Evolutionary conservation across 768 basidiomycete genomes (phyloP).

Genomic region (Guyanaporus albipodus): DNA sequence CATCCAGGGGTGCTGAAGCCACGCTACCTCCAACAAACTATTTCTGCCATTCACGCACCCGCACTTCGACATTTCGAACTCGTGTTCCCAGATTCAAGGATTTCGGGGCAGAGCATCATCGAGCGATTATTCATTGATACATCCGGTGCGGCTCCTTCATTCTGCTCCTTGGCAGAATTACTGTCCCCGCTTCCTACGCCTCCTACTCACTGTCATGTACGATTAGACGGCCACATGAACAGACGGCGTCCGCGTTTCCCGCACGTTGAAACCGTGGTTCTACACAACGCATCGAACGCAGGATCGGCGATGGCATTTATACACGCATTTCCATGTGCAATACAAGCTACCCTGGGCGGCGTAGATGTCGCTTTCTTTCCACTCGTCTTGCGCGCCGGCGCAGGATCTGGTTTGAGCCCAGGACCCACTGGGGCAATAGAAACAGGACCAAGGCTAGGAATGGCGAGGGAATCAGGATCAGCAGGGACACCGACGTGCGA

Average conservation of each 20-base stretch:
- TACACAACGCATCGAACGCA: conserved; percentile 25
- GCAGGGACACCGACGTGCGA: not conserved
- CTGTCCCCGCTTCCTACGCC: not conserved
- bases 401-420: too few species aligned
- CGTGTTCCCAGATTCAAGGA: conserved; percentile 29
- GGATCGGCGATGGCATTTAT: conserved; percentile 24
- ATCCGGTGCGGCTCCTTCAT: not conserved
- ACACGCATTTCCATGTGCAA: conserved; percentile 23
- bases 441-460: not conserved
- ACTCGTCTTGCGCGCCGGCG: conserved; percentile 9
- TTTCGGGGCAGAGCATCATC: conserved; percentile 25
- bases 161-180: not conserved
- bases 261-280: conserved; percentile 24
- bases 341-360: conserved; percentile 22
- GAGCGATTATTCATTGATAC: conserved; percentile 24
- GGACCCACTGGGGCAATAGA: not conserved
- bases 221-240: not conserved
- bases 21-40: conserved; percentile 29
- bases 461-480: not conserved
- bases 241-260: conserved; percentile 25
- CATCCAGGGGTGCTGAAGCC: conserved; percentile 31
- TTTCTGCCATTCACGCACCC: conserved; percentile 27
- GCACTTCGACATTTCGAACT: conserved; percentile 31
- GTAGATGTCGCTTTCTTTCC: conserved; percentile 26
- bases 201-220: conserved; percentile 1